Evolutionary conservation across 1,284 basidiomycete genomes (phyloP).

Genomic region (Cutaneotrichosporon daszewskae): DNA sequence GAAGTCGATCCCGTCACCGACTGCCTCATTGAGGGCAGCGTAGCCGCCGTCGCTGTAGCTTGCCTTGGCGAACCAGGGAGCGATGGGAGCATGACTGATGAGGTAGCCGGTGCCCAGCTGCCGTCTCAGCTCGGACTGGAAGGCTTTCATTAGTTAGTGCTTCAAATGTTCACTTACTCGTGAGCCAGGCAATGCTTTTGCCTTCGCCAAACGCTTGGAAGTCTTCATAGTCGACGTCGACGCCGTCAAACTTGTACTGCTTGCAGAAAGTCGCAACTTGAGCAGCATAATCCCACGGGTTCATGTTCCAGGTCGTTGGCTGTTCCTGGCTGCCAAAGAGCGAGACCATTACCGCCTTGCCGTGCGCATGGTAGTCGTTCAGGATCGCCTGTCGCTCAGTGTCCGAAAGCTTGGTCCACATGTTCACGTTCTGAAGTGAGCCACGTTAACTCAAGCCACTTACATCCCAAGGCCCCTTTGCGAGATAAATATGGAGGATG

Average conservation of each 20-base stretch:
- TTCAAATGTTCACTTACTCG: slow-evolving; percentile 12
- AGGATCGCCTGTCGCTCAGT: slow-evolving; percentile 14
- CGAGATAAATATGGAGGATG: slow-evolving; percentile 47
- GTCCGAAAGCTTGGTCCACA: background rate
- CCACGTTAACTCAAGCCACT: slow-evolving; percentile 17
- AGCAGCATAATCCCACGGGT: slow-evolving; percentile 1
- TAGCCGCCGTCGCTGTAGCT: slow-evolving; percentile 37
- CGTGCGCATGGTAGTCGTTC: slow-evolving; percentile 45
- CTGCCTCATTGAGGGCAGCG: slow-evolving; percentile 28
- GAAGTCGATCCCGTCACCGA: slow-evolving; percentile 33
- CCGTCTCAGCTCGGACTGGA: slow-evolving; percentile 36
- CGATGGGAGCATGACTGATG: slow-evolving; percentile 41
- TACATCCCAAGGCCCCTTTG: slow-evolving; percentile 16
- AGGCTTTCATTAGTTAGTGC: slow-evolving; percentile 2
- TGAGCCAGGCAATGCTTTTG: slow-evolving; percentile 35
- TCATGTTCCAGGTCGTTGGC: slow-evolving; percentile 10
- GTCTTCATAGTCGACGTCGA: slow-evolving; percentile 52
- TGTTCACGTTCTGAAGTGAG: slow-evolving; percentile 19
- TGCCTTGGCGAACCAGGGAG: slow-evolving; percentile 39
- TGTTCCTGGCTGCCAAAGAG: slow-evolving; percentile 15
- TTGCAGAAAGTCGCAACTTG: slow-evolving; percentile 44
- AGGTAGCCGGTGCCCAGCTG: slow-evolving; percentile 38
- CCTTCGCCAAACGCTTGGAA: slow-evolving; percentile 29
- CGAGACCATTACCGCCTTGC: slow-evolving; percentile 23
- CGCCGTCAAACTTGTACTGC: slow-evolving; percentile 49